Evolutionary conservation across 129 eudicot genomes (phyloP), one percentile per base, ranked within the genome.

Genomic region (Helianthus tuberosus): DNA sequence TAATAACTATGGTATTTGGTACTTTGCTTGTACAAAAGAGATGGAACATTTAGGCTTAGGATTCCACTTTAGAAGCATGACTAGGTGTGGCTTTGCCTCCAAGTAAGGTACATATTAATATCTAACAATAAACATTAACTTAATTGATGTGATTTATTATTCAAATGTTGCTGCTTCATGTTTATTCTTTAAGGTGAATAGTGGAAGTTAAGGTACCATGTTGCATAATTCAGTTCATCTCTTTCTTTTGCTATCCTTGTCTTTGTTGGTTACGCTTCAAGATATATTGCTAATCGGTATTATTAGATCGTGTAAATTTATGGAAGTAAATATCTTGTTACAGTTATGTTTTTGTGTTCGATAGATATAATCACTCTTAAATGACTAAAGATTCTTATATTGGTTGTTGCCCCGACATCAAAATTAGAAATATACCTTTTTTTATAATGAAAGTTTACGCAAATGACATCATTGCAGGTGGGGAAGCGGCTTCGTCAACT

Each of bases 401-500:
- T 39, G 27, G 25, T 39, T 64, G 27, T n/a, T 64, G 27, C 60
- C 43, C 17, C 13, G 14, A 65, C 47, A n/a, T 48, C 43, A 32
- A 53, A 60, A 53, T n/a, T 52, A 35, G 73, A 47, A 66, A 32
- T 46, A 50, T 14, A n/a, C 10, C 8, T n/a, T n/a, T 14, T 43
- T 12, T 25, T 15, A 20, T 8, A n/a, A 11, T 70, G 64, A 69
- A 38, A 47, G 32, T 2, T 64, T 57, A 25, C 15, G 8, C 0
- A 39, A 7, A 6, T 66, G 3, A 7, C n/a, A 32, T 76, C 17
- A 64, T 80, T 85, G 79, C 86, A 93, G 98, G 93, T 93, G 47
- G 98, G 97, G 15, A 90, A 90, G 77, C 89, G 88, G 16, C 87
- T 93, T 35, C 89, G 93, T 13, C 87, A 83, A 36, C 86, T 93